Percentiles rank a stretch among this genome's conserved stretches.
These are phyloP conservation scores for Pichia californica DNA, from an alignment of 805 yeast species.

Conservation along the genomic window DNA sequence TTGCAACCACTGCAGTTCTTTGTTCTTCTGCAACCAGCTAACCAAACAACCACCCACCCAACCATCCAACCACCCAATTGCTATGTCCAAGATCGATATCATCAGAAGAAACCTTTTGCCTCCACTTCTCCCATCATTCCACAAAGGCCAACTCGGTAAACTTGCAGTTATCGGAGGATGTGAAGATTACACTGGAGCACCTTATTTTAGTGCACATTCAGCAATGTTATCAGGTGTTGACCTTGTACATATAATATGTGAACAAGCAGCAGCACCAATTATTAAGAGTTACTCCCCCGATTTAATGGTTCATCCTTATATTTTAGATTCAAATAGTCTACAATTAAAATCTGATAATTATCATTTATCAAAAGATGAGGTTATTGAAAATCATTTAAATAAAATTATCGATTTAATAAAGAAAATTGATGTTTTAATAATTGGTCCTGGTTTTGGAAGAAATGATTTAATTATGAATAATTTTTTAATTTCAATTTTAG, in stretches of 20 bases:
- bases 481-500: not conserved
- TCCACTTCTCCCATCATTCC: slow-evolving; percentile 62
- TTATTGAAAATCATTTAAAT: slow-evolving; percentile 39
- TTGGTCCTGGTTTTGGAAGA: slow-evolving; percentile 94
- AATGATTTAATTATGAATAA: slow-evolving; percentile 50
- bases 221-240: slow-evolving; percentile 84
- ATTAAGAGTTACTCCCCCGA: slow-evolving; percentile 89
- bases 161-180: slow-evolving; percentile 89
- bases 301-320: slow-evolving; percentile 92
- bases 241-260: slow-evolving; percentile 86
- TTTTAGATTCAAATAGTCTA: slow-evolving; percentile 38
- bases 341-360: slow-evolving; percentile 1
- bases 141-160: slow-evolving; percentile 90
- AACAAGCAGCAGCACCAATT: slow-evolving; percentile 64
- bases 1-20: too few relatives aligned
- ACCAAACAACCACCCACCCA: too few relatives aligned
- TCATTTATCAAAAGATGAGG: slow-evolving; percentile 10
- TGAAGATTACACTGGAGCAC: slow-evolving; percentile 96
- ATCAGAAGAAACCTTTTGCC: slow-evolving; percentile 49
- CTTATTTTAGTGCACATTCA: slow-evolving; percentile 82
- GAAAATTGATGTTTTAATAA: slow-evolving; percentile 72
- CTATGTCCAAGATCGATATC: slow-evolving; percentile 1
- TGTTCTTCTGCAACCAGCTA: too few relatives aligned
- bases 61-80: too few relatives aligned
- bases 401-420: slow-evolving; percentile 49